Percentiles rank a stretch among this genome's conserved stretches.
Evolutionary conservation across 2,329 filamentous ascomycete genomes (phyloP).

Genomic region (Trichoderma gracile): DNA sequence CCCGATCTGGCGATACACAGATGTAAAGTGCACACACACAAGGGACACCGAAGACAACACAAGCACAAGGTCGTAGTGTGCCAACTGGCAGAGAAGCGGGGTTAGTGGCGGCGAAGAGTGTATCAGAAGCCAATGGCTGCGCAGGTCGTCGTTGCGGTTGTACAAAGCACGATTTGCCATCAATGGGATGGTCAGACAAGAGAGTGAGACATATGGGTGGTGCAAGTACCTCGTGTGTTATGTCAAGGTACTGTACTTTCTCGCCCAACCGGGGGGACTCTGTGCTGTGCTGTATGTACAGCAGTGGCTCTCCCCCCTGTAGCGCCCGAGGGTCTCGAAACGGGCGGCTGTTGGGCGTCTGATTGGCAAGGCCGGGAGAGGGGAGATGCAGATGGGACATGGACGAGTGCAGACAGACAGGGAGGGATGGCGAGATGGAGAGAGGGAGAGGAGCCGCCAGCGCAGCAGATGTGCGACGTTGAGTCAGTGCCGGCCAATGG

Average conservation of each 20-base stretch:
- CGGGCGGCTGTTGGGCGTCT: constrained; percentile 3
- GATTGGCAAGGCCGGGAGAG: constrained; percentile 6
- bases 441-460: background rate
- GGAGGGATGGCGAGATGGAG: background rate
- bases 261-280: background rate
- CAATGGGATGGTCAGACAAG: background rate
- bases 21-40: background rate
- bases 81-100: constrained; percentile 25
- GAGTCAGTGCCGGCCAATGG: too few relatives aligned
- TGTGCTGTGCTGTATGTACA: background rate
- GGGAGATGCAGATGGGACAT: background rate
- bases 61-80: constrained; percentile 13
- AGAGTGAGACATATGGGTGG: constrained; percentile 2
- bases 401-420: background rate
- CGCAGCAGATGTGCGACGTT: too few relatives aligned
- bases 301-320: too few relatives aligned
- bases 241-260: too few relatives aligned
- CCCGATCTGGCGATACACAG: constrained; percentile 6
- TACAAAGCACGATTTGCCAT: background rate
- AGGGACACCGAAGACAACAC: background rate
- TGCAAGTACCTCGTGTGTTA: too few relatives aligned
- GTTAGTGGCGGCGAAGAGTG: background rate
- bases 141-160: background rate
- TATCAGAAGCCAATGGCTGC: too few relatives aligned
- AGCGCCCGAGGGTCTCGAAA: constrained; percentile 7